Conservation (phyloP, 495 filamentous ascomycete species). For the Penicillium bialowiezense region DNA sequence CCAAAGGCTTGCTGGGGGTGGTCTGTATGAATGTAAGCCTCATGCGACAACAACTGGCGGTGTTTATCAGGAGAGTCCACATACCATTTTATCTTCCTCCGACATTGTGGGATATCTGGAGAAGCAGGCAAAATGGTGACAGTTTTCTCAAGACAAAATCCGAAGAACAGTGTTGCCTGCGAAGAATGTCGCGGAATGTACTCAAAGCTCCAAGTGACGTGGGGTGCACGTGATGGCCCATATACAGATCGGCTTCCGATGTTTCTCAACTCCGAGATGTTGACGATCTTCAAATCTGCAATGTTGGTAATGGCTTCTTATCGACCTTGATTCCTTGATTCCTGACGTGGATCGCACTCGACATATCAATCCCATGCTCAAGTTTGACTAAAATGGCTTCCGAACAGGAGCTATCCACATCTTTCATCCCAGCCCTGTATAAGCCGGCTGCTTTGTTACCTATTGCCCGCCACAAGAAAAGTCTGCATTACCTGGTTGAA, state of each 20-base stretch:
- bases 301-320: background rate
- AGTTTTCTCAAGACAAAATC: background rate
- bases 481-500: slow-evolving; percentile 73
- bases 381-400: slow-evolving; percentile 32
- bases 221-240: slow-evolving; percentile 34
- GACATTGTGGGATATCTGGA: slow-evolving; percentile 28
- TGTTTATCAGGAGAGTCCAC: slow-evolving; percentile 6
- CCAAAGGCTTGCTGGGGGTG: slow-evolving; percentile 32
- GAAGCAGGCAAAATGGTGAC: background rate
- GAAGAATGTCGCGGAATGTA: slow-evolving; percentile 22
- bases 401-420: slow-evolving; percentile 55
- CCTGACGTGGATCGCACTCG: background rate
- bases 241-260: slow-evolving; percentile 17
- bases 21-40: slow-evolving; percentile 28
- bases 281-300: slow-evolving; percentile 1
- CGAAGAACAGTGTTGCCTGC: slow-evolving; percentile 21
- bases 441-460: slow-evolving; percentile 74
- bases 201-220: slow-evolving; percentile 41
- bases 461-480: slow-evolving; percentile 71
- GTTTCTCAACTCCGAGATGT: slow-evolving; percentile 1
- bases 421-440: slow-evolving; percentile 73
- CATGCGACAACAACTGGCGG: slow-evolving; percentile 1
- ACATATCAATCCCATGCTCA: background rate
- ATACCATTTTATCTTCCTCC: slow-evolving; percentile 40
- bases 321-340: background rate